A percentile compares a stretch with the other conserved stretches of the same genome.
These are phyloP conservation scores for Colletotrichum shisoi DNA, from an alignment of 2,329 filamentous ascomycete species.

Conservation along the genomic window DNA sequence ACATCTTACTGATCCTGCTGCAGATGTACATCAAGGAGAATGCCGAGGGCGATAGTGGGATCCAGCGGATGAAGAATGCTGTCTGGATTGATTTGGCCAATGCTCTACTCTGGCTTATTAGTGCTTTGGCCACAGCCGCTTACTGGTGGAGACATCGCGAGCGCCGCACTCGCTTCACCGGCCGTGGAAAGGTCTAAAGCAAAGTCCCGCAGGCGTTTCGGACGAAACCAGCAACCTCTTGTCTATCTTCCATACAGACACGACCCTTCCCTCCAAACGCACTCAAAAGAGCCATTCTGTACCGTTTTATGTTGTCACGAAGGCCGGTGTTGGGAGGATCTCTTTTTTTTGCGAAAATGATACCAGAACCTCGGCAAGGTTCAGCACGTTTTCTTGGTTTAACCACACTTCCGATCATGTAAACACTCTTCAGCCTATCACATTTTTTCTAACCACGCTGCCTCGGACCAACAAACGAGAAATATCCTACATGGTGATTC, in stretches of 20 bases:
- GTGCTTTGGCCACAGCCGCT: slow-evolving; percentile 61
- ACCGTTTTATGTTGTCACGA: background rate
- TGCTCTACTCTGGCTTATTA: slow-evolving; percentile 77
- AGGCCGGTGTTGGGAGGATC: slow-evolving; percentile 3
- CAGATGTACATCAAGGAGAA: slow-evolving; percentile 76
- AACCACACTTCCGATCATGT: background rate
- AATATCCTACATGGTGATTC: too few species aligned
- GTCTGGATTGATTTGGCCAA: slow-evolving; percentile 83
- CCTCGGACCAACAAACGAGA: background rate
- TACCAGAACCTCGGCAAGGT: slow-evolving; percentile 19
- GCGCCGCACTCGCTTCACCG: slow-evolving; percentile 64
- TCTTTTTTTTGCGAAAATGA: slow-evolving; percentile 8
- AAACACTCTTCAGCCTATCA: too few species aligned
- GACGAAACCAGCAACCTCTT: background rate
- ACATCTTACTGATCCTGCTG: background rate
- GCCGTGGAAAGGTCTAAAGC: slow-evolving; percentile 62
- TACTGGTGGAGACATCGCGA: slow-evolving; percentile 68
- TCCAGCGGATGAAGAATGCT: slow-evolving; percentile 82
- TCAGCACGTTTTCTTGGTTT: background rate
- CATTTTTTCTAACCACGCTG: too few species aligned
- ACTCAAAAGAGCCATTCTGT: background rate
- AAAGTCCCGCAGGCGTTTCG: background rate
- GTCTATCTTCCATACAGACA: background rate
- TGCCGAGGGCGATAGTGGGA: slow-evolving; percentile 67
- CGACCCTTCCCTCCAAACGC: background rate